Evolutionary conservation across 176 grass and related monocot genomes (phyloP).

Genomic region (Tillandsia leiboldiana): DNA sequence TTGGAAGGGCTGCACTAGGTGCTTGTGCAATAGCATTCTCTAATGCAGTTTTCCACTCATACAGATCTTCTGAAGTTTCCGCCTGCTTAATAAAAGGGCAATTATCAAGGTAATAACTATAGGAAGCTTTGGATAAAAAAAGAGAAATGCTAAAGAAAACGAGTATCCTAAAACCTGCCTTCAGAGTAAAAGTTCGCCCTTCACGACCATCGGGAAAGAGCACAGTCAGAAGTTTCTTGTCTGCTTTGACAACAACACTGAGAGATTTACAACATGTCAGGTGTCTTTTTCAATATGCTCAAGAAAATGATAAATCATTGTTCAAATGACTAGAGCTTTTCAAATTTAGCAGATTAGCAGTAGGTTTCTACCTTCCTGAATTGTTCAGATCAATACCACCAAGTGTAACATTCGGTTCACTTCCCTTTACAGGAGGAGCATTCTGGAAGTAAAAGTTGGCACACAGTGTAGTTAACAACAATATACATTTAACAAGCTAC

Average conservation of each 20-base stretch:
- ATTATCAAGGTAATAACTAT: slow-evolving; percentile 8
- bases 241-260: slow-evolving; percentile 94
- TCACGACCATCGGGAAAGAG: slow-evolving; percentile 85
- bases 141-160: background rate
- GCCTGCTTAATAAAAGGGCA: slow-evolving; percentile 42
- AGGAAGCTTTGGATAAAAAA: slow-evolving; percentile 14
- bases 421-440: slow-evolving; percentile 50
- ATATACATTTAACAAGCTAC: background rate
- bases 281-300: background rate
- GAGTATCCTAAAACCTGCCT: slow-evolving; percentile 38
- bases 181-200: slow-evolving; percentile 76
- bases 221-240: slow-evolving; percentile 84
- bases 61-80: slow-evolving; percentile 80
- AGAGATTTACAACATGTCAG: slow-evolving; percentile 3
- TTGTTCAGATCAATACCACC: slow-evolving; percentile 92
- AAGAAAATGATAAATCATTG: slow-evolving; percentile 27
- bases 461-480: background rate
- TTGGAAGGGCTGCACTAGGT: slow-evolving; percentile 44
- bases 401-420: slow-evolving; percentile 65
- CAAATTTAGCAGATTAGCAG: background rate
- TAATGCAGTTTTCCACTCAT: slow-evolving; percentile 89
- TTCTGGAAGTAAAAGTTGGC: slow-evolving; percentile 52
- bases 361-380: slow-evolving; percentile 72
- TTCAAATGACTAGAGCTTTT: background rate
- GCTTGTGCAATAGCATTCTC: slow-evolving; percentile 81